These are phyloP conservation scores for Fusarium longipes DNA, from an alignment of 2,329 filamentous ascomycete genomes.

Conservation along the genomic window DNA sequence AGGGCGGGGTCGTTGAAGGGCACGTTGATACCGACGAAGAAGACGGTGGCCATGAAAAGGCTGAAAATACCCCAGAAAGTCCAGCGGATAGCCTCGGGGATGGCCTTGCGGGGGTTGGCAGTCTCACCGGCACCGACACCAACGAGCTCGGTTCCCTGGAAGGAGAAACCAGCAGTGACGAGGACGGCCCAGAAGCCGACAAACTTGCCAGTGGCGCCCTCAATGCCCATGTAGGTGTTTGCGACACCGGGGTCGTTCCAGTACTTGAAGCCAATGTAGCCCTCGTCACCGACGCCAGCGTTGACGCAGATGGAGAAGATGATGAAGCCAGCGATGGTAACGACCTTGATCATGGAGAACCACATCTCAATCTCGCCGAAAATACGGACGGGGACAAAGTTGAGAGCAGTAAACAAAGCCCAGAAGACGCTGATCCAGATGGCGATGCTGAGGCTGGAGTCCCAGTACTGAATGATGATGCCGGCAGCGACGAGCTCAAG, in stretches of 20 bases:
- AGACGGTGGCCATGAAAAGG: constrained; percentile 73
- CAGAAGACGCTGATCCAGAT: constrained; percentile 82
- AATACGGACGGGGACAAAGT: constrained; percentile 76
- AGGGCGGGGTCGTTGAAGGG: constrained; percentile 70
- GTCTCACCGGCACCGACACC: constrained; percentile 84
- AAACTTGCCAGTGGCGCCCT: constrained; percentile 68
- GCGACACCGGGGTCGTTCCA: constrained; percentile 78
- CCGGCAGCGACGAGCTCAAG: constrained; percentile 79
- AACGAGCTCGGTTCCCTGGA: constrained; percentile 79
- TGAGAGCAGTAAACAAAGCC: constrained; percentile 74
- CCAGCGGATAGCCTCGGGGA: constrained; percentile 77
- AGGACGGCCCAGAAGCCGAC: constrained; percentile 77
- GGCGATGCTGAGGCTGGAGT: constrained; percentile 68
- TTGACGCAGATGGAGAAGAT: constrained; percentile 82
- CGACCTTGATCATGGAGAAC: constrained; percentile 80
- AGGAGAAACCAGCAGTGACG: constrained; percentile 76
- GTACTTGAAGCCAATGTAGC: constrained; percentile 79
- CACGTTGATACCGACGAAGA: constrained; percentile 78
- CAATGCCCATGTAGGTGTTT: constrained; percentile 65
- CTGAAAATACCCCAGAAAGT: constrained; percentile 80
- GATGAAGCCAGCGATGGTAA: constrained; percentile 79
- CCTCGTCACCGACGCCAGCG: constrained; percentile 74
- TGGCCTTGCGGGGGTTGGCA: constrained; percentile 75
- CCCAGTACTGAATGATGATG: constrained; percentile 82
- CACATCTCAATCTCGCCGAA: constrained; percentile 85